A percentile compares a stretch with the other conserved stretches of the same genome.
phyloP scores from a whole-genome alignment of 2,329 filamentous ascomycete genomes.

The Cadophora sp. region DNA sequence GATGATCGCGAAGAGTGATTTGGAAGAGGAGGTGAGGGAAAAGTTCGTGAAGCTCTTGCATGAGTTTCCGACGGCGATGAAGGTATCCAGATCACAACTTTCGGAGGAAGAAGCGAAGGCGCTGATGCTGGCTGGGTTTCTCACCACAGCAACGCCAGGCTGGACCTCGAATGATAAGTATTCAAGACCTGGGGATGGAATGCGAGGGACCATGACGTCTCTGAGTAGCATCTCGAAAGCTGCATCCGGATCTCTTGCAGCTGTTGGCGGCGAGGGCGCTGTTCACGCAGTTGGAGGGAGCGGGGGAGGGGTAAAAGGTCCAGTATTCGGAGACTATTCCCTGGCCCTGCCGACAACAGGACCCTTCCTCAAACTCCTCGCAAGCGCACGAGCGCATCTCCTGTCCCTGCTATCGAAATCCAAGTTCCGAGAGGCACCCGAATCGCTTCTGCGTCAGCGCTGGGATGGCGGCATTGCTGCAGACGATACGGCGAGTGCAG shows the following conservation, averaged over 20 bases:
- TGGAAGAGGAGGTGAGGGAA: slow-evolving; percentile 53
- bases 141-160: slow-evolving; percentile 57
- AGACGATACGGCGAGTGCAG: slow-evolving; percentile 52
- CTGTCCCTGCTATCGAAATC: slow-evolving; percentile 63
- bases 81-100: slow-evolving; percentile 50
- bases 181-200: slow-evolving; percentile 48
- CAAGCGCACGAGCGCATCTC: slow-evolving; percentile 66
- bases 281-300: slow-evolving; percentile 67
- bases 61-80: slow-evolving; percentile 55
- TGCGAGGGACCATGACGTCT: slow-evolving; percentile 59
- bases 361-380: slow-evolving; percentile 69
- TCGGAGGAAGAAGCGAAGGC: slow-evolving; percentile 56
- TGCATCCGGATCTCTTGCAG: slow-evolving; percentile 71
- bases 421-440: slow-evolving; percentile 67
- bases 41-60: slow-evolving; percentile 60
- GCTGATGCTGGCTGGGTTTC: slow-evolving; percentile 70
- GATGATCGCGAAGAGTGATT: slow-evolving; percentile 48
- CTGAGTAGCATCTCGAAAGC: slow-evolving; percentile 68
- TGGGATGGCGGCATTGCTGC: slow-evolving; percentile 71
- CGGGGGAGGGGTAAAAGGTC: slow-evolving; percentile 40
- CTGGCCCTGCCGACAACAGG: slow-evolving; percentile 73
- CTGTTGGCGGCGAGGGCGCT: slow-evolving; percentile 72
- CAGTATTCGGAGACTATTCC: slow-evolving; percentile 48
- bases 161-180: slow-evolving; percentile 49
- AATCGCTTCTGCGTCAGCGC: slow-evolving; percentile 66